phyloP scores from a whole-genome alignment of 306 rosid genomes.

The Sophora flavescens region DNA sequence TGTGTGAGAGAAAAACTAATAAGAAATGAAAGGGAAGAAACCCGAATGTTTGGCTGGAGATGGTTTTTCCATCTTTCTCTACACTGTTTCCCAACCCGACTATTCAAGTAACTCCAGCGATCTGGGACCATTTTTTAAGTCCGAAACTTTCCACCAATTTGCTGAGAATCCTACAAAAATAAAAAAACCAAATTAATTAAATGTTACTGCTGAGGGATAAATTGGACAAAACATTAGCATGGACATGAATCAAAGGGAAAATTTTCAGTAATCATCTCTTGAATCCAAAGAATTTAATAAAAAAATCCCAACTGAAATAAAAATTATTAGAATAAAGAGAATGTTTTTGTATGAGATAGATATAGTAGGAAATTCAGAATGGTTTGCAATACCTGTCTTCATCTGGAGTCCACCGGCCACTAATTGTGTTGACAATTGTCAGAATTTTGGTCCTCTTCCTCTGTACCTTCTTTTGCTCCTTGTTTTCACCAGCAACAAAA shows the following conservation, averaged over 20 bases:
- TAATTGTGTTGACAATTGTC: conserved; percentile 42
- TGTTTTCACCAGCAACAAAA: too few relatives aligned
- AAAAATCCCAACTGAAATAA: background rate
- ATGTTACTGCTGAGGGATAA: background rate
- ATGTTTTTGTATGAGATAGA: too few relatives aligned
- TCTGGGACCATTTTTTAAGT: conserved; percentile 68
- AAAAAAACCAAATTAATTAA: background rate
- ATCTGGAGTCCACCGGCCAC: conserved; percentile 72
- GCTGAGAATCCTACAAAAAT: conserved; percentile 54
- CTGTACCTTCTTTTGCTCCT: background rate
- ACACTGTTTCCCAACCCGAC: too few relatives aligned
- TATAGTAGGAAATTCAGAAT: too few relatives aligned
- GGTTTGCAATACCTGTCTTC: conserved; percentile 63
- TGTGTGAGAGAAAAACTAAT: too few relatives aligned
- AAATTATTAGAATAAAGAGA: too few relatives aligned
- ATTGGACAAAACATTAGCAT: background rate
- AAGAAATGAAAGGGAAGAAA: too few relatives aligned
- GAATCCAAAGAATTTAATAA: background rate
- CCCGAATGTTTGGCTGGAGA: too few relatives aligned
- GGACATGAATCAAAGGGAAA: background rate
- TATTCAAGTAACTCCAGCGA: conserved; percentile 56
- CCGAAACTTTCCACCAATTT: conserved; percentile 63
- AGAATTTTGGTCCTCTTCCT: conserved; percentile 27
- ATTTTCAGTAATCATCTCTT: background rate
- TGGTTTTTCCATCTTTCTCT: conserved; percentile 95